Evolutionary conservation across 768 basidiomycete genomes (phyloP), one percentile per base, ranked within the genome.

Genomic region (Ramaria rubella): DNA sequence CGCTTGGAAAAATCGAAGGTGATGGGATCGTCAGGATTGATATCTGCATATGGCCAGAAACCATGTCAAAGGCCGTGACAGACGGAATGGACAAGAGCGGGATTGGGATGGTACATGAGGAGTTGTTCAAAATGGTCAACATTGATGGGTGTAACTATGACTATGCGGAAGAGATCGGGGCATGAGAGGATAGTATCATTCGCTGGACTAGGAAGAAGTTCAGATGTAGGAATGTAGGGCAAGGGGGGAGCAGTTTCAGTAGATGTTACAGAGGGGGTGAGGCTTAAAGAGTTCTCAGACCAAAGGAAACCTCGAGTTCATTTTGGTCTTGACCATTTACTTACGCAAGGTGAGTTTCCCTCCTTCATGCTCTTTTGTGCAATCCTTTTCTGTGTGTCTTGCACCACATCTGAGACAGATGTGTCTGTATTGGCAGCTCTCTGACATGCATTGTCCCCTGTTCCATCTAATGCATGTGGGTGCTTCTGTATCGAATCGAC

Each of bases 91-190:
- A 77, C 74, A 27, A 74, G 71, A 0, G 61, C 36, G 9, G 57
- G 68, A 50, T 77, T 77, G 0, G 76, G 73, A 57, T 78, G 77
- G 3, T 27, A 5, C 0, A 6, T 9, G 1, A 76, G 56, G 1
- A 70, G 61, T 2, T 40, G 8, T 45, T 71, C 54, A 30, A 77
- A 67, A 0, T 42, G 45, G 21, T 68, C 60, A 24, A 71, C 66
- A 11, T 75, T 65, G 56, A 77, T 67, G 0, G 74, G 75, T 0
- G 70, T 72, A 0, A 69, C 59, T n/a, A n/a, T n/a, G n/a, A n/a
- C n/a, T 1, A 79, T 64, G 0, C 63, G 36, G 61, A 80, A 77
- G 0, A 78, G 60, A 2, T 70, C 34, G 0, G 67, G 67, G 40
- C 70, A 29, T 0, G 57, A 19, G 1, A 5, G 0, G 5, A 76